These are phyloP conservation scores for Tetracentron sinense DNA, from an alignment of 164 flowering plant species.

Conservation along the genomic window DNA sequence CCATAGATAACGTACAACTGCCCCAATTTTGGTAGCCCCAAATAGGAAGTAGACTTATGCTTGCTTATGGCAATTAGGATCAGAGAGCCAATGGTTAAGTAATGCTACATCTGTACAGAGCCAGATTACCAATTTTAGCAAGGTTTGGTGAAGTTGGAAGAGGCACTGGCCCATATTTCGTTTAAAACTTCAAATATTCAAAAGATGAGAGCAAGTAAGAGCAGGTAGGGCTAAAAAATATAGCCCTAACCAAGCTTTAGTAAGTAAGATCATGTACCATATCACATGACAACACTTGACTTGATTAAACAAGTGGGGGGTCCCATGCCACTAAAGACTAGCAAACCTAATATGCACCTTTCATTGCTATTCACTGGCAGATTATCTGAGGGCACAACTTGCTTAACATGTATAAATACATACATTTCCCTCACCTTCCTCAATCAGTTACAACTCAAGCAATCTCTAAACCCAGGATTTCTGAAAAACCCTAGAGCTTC, in stretches of 20 bases:
- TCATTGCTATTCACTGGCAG: neutral
- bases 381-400: slow-evolving; percentile 9
- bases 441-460: neutral
- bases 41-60: neutral
- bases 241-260: slow-evolving; percentile 5
- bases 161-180: neutral
- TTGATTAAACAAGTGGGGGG: slow-evolving; percentile 6
- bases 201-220: slow-evolving; percentile 9
- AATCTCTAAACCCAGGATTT: neutral
- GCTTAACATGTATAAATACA: slow-evolving; percentile 18
- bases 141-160: slow-evolving; percentile 11
- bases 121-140: neutral
- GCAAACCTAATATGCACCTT: slow-evolving; percentile 17
- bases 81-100: too few species aligned
- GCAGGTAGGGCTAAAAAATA: slow-evolving; percentile 9
- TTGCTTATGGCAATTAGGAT: neutral
- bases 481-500: neutral
- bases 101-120: too few species aligned
- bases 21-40: neutral
- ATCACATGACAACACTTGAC: neutral
- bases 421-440: neutral
- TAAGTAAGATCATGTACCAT: slow-evolving; percentile 3
- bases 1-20: neutral
- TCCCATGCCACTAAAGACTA: neutral
- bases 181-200: neutral